phyloP scores from a whole-genome alignment of 2,329 filamentous ascomycete species.

The Nannizziopsis arthrosporioides region DNA sequence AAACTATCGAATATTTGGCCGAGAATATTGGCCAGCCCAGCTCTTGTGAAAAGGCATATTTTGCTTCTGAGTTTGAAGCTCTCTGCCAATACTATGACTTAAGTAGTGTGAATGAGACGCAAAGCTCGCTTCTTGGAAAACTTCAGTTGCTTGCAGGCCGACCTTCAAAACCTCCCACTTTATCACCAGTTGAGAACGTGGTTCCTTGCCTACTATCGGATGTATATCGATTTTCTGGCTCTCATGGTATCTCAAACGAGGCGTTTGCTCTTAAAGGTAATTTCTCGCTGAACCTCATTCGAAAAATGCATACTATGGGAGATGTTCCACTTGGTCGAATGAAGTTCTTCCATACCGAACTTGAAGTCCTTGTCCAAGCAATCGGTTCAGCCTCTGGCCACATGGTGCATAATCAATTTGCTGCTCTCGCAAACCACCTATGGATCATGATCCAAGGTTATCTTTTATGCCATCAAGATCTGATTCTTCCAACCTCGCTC shows the following conservation, averaged over 20 bases:
- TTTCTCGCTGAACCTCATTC: slow-evolving; percentile 44
- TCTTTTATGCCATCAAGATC: slow-evolving; percentile 26
- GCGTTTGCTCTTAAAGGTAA: slow-evolving; percentile 39
- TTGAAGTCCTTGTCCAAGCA: slow-evolving; percentile 49
- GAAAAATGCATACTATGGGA: slow-evolving; percentile 42
- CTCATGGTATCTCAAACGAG: slow-evolving; percentile 20
- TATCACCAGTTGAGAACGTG: slow-evolving; percentile 24
- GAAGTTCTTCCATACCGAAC: slow-evolving; percentile 52
- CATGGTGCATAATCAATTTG: slow-evolving; percentile 41
- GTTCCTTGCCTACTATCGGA: slow-evolving; percentile 29
- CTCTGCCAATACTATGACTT: slow-evolving; percentile 38
- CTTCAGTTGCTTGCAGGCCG: slow-evolving; percentile 31
- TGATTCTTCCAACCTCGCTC: slow-evolving; percentile 24
- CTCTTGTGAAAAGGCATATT: slow-evolving; percentile 30
- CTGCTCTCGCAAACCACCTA: slow-evolving; percentile 41
- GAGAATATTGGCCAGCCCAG: slow-evolving; percentile 23
- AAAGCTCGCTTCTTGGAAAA: slow-evolving; percentile 20
- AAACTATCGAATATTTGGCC: slow-evolving; percentile 29
- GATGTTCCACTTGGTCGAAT: slow-evolving; percentile 50
- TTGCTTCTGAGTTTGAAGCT: slow-evolving; percentile 36
- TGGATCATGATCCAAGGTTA: slow-evolving; percentile 26
- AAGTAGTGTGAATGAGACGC: slow-evolving; percentile 12
- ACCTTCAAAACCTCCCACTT: slow-evolving; percentile 24
- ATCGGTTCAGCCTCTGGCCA: slow-evolving; percentile 41
- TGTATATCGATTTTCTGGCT: slow-evolving; percentile 28